Percentiles rank a stretch among this genome's conserved stretches.
Conservation (phyloP, 306 rosid species). For the Geum urbanum region DNA sequence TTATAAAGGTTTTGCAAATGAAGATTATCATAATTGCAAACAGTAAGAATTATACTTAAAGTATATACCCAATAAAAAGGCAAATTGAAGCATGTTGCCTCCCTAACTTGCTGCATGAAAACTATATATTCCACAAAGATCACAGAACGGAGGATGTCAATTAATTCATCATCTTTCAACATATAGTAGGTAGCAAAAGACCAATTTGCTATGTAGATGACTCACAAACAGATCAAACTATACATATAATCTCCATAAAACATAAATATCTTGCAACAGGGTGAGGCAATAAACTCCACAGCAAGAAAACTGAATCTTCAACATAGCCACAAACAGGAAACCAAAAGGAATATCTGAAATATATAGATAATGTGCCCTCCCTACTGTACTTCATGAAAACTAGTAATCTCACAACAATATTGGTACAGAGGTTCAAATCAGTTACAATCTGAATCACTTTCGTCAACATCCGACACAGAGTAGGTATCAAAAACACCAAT, state of each 20-base stretch:
- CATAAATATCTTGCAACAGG: background rate
- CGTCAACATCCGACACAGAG: slow-evolving; percentile 91
- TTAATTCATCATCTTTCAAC: slow-evolving; percentile 34
- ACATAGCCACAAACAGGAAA: no score
- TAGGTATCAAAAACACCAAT: slow-evolving; percentile 32
- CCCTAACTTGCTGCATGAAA: slow-evolving; percentile 12
- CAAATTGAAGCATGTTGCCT: background rate
- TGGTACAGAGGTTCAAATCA: background rate
- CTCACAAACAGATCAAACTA: slow-evolving; percentile 9
- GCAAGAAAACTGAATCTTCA: no score
- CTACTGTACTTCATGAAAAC: slow-evolving; percentile 12
- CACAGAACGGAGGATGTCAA: slow-evolving; percentile 3
- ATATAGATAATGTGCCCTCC: slow-evolving; percentile 3
- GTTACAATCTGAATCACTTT: slow-evolving; percentile 21
- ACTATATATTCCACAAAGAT: background rate
- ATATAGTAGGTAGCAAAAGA: slow-evolving; percentile 28
- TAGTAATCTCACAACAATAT: background rate
- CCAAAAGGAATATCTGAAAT: background rate
- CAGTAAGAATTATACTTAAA: background rate
- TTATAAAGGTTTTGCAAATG: no score
- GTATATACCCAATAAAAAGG: background rate
- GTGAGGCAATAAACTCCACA: background rate
- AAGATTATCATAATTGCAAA: no score
- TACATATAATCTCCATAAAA: no score
- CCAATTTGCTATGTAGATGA: slow-evolving; percentile 67